phyloP scores from a whole-genome alignment of 345 rosid species.

The Eutrema heterophyllum region DNA sequence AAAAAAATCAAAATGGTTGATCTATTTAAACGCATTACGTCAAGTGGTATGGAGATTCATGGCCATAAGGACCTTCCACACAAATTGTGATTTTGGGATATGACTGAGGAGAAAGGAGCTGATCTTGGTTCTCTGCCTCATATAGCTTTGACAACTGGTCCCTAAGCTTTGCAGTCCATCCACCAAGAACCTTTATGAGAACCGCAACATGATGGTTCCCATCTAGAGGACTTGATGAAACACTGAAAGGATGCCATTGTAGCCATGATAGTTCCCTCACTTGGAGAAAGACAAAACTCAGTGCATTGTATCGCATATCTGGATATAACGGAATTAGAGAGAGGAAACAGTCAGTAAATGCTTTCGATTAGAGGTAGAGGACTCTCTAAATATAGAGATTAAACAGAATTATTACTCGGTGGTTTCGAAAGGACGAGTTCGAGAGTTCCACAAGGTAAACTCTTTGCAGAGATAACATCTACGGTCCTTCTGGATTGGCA shows the following conservation, averaged over 20 bases:
- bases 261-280: constrained; percentile 81
- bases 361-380: background rate
- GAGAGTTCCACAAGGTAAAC: constrained; percentile 77
- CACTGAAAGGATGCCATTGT: constrained; percentile 98
- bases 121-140: constrained; percentile 29
- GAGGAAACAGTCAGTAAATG: background rate
- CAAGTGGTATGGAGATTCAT: constrained; percentile 74
- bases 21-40: constrained; percentile 36
- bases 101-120: constrained; percentile 9
- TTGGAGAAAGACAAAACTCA: constrained; percentile 85
- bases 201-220: constrained; percentile 59
- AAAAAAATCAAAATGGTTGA: background rate
- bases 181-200: constrained; percentile 80
- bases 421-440: constrained; percentile 77
- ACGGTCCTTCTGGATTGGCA: constrained; percentile 77
- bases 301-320: constrained; percentile 78
- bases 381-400: background rate
- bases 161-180: constrained; percentile 68
- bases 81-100: constrained; percentile 53
- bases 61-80: constrained; percentile 92
- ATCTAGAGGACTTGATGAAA: constrained; percentile 85
- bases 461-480: constrained; percentile 61
- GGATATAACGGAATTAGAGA: background rate
- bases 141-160: constrained; percentile 38
- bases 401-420: constrained; percentile 41